These are phyloP conservation scores for Sugiyamaella xylanicola DNA, from an alignment of 1,139 yeast genomes.

Conservation along the genomic window DNA sequence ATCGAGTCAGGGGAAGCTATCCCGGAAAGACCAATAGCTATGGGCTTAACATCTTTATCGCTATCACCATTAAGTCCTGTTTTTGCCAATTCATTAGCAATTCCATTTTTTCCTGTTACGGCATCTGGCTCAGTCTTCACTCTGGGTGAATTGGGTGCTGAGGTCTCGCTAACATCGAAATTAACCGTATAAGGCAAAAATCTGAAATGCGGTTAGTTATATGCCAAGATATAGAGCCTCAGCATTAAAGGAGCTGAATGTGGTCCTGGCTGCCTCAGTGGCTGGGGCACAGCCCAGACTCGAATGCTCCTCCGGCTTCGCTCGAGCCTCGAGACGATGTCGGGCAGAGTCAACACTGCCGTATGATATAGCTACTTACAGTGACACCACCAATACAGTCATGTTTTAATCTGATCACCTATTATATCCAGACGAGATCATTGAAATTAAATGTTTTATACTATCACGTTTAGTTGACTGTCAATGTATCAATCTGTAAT, in stretches of 20 bases:
- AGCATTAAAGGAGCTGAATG: no score
- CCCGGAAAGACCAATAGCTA: neutral
- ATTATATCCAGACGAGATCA: neutral
- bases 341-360: no score
- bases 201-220: slow-evolving; percentile 40
- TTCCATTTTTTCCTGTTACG: slow-evolving; percentile 6
- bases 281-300: no score
- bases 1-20: neutral
- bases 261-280: no score
- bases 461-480: no score
- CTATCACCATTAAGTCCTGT: neutral
- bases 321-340: no score
- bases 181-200: slow-evolving; percentile 74
- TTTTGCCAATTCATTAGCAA: neutral
- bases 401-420: slow-evolving; percentile 17
- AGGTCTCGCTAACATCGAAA: slow-evolving; percentile 53
- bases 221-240: no score
- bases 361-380: slow-evolving; percentile 34
- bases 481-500: no score
- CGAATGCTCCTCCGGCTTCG: no score
- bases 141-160: slow-evolving; percentile 8
- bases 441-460: neutral
- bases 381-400: slow-evolving; percentile 35
- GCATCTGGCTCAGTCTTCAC: slow-evolving; percentile 9
- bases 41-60: neutral